Conservation (phyloP, 2,329 filamentous ascomycete species). For the Coniochaeta sp. region DNA sequence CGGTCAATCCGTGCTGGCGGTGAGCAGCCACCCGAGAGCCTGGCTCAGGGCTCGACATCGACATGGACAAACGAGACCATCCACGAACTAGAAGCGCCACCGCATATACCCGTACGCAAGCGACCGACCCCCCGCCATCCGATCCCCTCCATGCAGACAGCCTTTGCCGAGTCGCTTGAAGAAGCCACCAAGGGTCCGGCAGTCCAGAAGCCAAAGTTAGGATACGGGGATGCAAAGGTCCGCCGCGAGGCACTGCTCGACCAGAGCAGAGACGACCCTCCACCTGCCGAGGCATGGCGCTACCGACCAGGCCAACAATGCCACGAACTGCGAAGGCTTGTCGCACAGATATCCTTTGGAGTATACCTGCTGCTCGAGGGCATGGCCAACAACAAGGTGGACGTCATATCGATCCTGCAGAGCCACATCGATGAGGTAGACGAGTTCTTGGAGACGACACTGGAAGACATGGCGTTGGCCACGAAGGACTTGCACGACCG, state of each 20-base stretch:
- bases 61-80: background rate
- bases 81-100: background rate
- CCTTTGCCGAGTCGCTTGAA: slow-evolving; percentile 74
- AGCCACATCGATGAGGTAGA: slow-evolving; percentile 92
- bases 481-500: slow-evolving; percentile 73
- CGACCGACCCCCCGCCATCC: slow-evolving; percentile 50
- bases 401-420: slow-evolving; percentile 84
- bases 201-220: slow-evolving; percentile 43
- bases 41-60: background rate
- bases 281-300: slow-evolving; percentile 70
- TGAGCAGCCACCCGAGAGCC: background rate
- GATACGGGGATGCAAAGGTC: slow-evolving; percentile 48
- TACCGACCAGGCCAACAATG: slow-evolving; percentile 68
- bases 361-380: slow-evolving; percentile 80
- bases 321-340: slow-evolving; percentile 83
- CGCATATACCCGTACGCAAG: slow-evolving; percentile 2
- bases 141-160: slow-evolving; percentile 68
- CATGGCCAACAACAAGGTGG: slow-evolving; percentile 79
- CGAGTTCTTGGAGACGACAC: slow-evolving; percentile 76
- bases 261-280: slow-evolving; percentile 58
- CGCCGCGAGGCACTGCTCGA: slow-evolving; percentile 64
- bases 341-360: slow-evolving; percentile 89
- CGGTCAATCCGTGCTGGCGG: background rate
- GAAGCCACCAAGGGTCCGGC: slow-evolving; percentile 54
- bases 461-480: slow-evolving; percentile 77